Conservation (phyloP, 345 rosid genomes). For the Lepidium africanum region DNA sequence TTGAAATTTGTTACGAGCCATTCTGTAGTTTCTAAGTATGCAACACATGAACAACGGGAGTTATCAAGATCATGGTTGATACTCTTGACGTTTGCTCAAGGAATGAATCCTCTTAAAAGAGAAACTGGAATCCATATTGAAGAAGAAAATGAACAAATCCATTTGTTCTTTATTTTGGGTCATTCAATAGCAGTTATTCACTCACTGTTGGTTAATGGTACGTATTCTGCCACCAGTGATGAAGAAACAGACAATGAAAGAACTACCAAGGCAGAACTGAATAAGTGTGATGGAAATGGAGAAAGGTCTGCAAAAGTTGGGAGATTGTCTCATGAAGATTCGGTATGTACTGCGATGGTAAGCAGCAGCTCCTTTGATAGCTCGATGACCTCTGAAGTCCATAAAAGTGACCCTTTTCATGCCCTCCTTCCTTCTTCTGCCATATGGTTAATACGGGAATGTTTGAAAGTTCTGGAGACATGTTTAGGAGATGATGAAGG, state of each 20-base stretch:
- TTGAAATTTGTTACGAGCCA: conserved; percentile 83
- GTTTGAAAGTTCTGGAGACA: conserved; percentile 64
- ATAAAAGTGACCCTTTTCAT: conserved; percentile 19
- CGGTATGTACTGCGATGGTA: conserved; percentile 49
- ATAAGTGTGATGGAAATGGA: conserved; percentile 47
- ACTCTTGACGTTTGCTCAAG: conserved; percentile 78
- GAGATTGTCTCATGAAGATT: conserved; percentile 62
- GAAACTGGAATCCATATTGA: conserved; percentile 71
- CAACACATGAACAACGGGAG: conserved; percentile 49
- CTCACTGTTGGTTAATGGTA: conserved; percentile 69
- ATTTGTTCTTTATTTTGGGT: conserved; percentile 54
- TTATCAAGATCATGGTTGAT: conserved; percentile 67
- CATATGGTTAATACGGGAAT: conserved; percentile 53
- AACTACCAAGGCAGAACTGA: conserved; percentile 26
- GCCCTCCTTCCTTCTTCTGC: conserved; percentile 49
- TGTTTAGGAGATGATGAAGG: conserved; percentile 61
- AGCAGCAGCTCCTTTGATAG: conserved; percentile 39
- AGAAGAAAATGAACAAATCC: conserved; percentile 58
- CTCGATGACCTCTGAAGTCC: conserved; percentile 34
- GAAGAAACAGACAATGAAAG: conserved; percentile 36
- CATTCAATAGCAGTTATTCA: conserved; percentile 58
- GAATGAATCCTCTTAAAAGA: conserved; percentile 77
- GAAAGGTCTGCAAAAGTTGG: conserved; percentile 82
- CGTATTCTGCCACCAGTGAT: conserved; percentile 44
- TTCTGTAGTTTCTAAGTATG: conserved; percentile 54